A percentile compares a stretch with the other conserved stretches of the same genome.
phyloP scores from a whole-genome alignment of 148 eudicot genomes.

The Nepenthes gracilis region DNA sequence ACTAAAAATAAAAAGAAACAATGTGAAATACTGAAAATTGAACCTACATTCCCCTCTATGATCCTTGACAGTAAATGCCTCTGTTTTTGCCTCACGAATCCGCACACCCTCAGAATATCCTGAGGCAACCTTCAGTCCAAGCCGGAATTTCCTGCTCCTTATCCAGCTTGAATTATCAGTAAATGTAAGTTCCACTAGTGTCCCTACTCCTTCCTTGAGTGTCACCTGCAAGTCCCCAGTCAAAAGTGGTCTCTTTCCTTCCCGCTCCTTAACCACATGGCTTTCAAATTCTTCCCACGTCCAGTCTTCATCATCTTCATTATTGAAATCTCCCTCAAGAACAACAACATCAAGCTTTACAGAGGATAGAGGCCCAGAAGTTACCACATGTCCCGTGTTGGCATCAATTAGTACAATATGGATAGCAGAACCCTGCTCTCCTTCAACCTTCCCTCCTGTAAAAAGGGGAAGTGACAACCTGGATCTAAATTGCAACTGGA shows the following conservation, averaged over 20 bases:
- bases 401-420: conserved; percentile 71
- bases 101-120: conserved; percentile 58
- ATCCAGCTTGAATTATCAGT: conserved; percentile 98
- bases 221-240: conserved; percentile 79
- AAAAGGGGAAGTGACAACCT: conserved; percentile 77
- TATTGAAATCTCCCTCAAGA: conserved; percentile 94
- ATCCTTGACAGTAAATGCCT: conserved; percentile 93
- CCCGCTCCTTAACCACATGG: conserved; percentile 87
- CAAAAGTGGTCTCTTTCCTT: conserved; percentile 92
- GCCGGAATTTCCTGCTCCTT: conserved; percentile 81
- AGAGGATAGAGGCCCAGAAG: conserved; percentile 72
- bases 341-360: conserved; percentile 79
- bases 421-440: conserved; percentile 79
- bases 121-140: conserved; percentile 66
- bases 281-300: conserved; percentile 73
- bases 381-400: conserved; percentile 54
- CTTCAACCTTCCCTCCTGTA: conserved; percentile 90
- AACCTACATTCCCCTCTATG: conserved; percentile 78
- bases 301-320: conserved; percentile 74
- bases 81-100: conserved; percentile 84
- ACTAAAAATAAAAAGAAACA: not conserved
- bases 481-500: conserved; percentile 69
- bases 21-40: not conserved
- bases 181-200: conserved; percentile 77
- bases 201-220: conserved; percentile 84